phyloP scores from a whole-genome alignment of 1,284 basidiomycete genomes.

The Sporisorium graminicola region DNA sequence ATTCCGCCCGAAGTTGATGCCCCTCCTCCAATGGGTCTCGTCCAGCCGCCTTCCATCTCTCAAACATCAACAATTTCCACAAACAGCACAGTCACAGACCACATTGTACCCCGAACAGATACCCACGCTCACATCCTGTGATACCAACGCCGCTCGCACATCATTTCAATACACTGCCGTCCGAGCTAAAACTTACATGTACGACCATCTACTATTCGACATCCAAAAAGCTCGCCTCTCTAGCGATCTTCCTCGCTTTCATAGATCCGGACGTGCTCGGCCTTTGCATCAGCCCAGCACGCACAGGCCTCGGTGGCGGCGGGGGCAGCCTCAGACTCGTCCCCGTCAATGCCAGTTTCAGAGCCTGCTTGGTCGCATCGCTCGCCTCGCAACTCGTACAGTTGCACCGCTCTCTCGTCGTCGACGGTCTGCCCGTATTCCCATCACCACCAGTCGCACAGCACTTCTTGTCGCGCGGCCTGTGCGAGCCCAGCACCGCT shows the following conservation, averaged over 20 bases:
- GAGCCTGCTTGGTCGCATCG: not conserved
- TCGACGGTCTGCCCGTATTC: not conserved
- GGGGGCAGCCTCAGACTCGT: not conserved
- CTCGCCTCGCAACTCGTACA: not conserved
- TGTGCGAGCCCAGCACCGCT: constrained; percentile 10
- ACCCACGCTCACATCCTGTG: constrained; percentile 4
- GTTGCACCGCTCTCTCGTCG: not conserved
- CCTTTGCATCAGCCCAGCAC: not conserved
- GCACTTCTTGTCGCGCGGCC: constrained; percentile 5
- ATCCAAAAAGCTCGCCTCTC: not conserved
- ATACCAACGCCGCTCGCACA: not conserved
- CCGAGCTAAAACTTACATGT: too few species aligned
- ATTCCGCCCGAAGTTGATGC: constrained; percentile 12
- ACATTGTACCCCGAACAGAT: not conserved
- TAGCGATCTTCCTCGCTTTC: not conserved
- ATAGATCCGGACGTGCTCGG: not conserved
- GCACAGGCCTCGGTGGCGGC: not conserved
- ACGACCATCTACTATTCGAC: not conserved
- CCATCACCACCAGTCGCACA: too few species aligned
- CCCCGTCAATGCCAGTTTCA: not conserved
- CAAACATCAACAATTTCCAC: too few species aligned
- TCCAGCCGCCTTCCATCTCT: constrained; percentile 26
- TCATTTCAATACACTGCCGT: not conserved
- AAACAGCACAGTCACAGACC: not conserved
- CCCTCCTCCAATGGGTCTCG: constrained; percentile 23